Evolutionary conservation across 192 early-diverging fungal genomes (phyloP).

Genomic region (Chytriomyces confervae): DNA sequence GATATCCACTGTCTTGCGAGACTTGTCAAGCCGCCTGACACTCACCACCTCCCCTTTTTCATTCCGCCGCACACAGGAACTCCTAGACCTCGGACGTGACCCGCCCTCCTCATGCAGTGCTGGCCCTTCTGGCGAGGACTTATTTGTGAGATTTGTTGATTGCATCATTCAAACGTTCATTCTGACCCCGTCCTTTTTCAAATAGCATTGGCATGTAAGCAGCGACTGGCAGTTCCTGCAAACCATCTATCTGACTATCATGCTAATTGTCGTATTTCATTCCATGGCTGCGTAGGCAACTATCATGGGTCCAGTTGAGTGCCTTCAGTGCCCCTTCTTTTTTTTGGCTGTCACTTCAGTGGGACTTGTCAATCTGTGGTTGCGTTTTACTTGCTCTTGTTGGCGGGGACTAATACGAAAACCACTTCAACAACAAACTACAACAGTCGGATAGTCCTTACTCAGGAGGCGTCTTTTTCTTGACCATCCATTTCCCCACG

Average conservation of each 20-base stretch:
- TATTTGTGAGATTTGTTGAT: conserved; percentile 52
- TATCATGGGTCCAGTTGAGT: conserved; percentile 92
- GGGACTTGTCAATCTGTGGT: neutral
- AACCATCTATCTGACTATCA: neutral
- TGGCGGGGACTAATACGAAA: no score
- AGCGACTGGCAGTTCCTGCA: no score
- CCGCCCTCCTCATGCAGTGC: conserved; percentile 97
- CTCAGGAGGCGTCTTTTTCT: conserved; percentile 92
- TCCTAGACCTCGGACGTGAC: conserved; percentile 94
- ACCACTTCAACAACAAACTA: neutral
- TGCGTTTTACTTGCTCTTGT: neutral
- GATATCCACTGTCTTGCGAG: no score
- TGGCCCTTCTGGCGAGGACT: conserved; percentile 89
- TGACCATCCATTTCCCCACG: conserved; percentile 96
- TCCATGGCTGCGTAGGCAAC: conserved; percentile 75
- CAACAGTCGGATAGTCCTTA: conserved; percentile 88
- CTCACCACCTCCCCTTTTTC: no score
- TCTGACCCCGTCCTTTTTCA: neutral
- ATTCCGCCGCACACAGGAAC: conserved; percentile 51
- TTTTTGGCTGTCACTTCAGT: conserved; percentile 3
- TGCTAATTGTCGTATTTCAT: neutral
- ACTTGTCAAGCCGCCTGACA: no score
- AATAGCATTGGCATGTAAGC: conserved; percentile 43
- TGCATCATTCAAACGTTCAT: neutral
- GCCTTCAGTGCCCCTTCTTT: conserved; percentile 8